Evolutionary conservation across 805 yeast species (phyloP).

Genomic region (Candida sonorensis): DNA sequence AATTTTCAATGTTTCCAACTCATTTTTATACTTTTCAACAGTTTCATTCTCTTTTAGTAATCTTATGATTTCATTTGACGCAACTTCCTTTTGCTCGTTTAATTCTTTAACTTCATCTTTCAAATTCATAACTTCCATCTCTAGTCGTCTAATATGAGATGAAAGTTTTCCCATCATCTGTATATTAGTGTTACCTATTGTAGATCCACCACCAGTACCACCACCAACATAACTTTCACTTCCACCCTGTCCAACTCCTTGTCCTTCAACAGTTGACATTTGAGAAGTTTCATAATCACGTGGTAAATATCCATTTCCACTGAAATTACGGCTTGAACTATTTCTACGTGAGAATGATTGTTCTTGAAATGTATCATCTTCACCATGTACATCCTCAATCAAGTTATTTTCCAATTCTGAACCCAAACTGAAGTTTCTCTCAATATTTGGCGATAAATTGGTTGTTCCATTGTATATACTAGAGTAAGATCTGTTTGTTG

Average conservation of each 20-base stretch:
- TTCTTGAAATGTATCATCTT: too few relatives aligned
- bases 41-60: slow-evolving; percentile 50
- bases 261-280: slow-evolving; percentile 19
- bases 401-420: not conserved
- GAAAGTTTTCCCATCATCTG: slow-evolving; percentile 74
- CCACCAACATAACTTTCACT: too few relatives aligned
- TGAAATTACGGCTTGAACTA: too few relatives aligned
- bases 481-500: not conserved
- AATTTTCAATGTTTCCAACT: slow-evolving; percentile 14
- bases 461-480: not conserved
- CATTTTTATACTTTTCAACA: slow-evolving; percentile 26
- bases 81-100: slow-evolving; percentile 50
- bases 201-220: slow-evolving; percentile 9
- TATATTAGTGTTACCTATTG: slow-evolving; percentile 27
- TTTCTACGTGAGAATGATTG: too few relatives aligned
- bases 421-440: not conserved
- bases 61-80: slow-evolving; percentile 60
- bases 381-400: too few relatives aligned
- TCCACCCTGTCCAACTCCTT: too few relatives aligned
- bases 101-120: slow-evolving; percentile 56
- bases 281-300: slow-evolving; percentile 17
- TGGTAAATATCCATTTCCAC: slow-evolving; percentile 9
- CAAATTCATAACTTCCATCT: slow-evolving; percentile 63
- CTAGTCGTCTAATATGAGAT: slow-evolving; percentile 69
- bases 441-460: too few relatives aligned